phyloP scores from a whole-genome alignment of 495 filamentous ascomycete species.

The Podospora sp. region DNA sequence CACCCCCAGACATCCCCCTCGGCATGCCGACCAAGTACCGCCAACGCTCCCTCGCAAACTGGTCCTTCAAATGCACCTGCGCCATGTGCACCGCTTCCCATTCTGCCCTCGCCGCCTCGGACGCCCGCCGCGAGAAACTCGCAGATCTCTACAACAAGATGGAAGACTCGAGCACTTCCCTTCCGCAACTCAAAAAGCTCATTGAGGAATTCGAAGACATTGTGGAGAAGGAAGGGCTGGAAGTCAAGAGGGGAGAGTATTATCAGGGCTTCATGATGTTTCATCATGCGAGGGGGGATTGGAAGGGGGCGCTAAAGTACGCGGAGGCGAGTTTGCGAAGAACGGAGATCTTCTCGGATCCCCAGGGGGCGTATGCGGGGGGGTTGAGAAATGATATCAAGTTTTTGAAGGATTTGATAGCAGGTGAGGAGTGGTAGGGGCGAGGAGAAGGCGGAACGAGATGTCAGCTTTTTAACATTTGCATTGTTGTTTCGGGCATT shows the following conservation, averaged over 20 bases:
- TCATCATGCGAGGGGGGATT: slow-evolving; percentile 30
- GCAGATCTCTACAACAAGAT: slow-evolving; percentile 33
- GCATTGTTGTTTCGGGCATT: no score
- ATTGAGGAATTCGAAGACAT: slow-evolving; percentile 34
- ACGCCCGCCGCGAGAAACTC: slow-evolving; percentile 32
- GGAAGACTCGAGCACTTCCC: slow-evolving; percentile 22
- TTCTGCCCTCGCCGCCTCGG: slow-evolving; percentile 28
- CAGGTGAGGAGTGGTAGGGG: no score
- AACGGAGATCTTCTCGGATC: slow-evolving; percentile 35
- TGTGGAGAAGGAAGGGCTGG: slow-evolving; percentile 34
- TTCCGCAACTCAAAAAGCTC: slow-evolving; percentile 24
- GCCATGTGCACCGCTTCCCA: slow-evolving; percentile 32
- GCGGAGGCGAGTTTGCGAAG: slow-evolving; percentile 27
- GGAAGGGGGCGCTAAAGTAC: slow-evolving; percentile 28
- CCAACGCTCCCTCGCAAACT: slow-evolving; percentile 30
- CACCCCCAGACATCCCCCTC: slow-evolving; percentile 30
- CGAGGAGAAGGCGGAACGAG: no score
- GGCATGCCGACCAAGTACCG: slow-evolving; percentile 36
- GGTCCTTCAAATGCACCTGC: slow-evolving; percentile 43
- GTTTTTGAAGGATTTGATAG: slow-evolving; percentile 8
- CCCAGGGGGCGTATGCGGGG: slow-evolving; percentile 27
- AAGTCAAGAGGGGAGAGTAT: slow-evolving; percentile 37
- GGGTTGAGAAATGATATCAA: slow-evolving; percentile 27
- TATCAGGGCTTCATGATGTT: slow-evolving; percentile 38
- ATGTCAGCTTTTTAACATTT: no score